Base-by-base conservation (phyloP, 345 rosid species). In the Syzygium grande region DNA sequence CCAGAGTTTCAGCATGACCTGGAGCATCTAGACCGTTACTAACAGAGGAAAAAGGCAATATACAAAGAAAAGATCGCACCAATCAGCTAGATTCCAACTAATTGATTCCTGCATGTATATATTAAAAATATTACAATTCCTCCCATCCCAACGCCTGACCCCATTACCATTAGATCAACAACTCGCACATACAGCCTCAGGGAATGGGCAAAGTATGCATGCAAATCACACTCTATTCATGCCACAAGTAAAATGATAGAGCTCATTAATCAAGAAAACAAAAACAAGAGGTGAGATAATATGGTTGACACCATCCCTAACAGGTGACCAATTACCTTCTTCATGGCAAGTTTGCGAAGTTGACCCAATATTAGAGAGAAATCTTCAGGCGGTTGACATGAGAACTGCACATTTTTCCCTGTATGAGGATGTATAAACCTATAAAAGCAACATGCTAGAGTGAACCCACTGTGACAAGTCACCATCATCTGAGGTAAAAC, bases 371-470 rank as follows among this genome's bases (percentile, higher is more conserved):
- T 89, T 87, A 88, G 89, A 34, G 93, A 88, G 91, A 96, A 95
- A 92, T 96, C 99, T 83, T 93, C 89, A 61, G 99, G 98, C 7
- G 98, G 98, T 51, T 92, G 95, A 90, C 97, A 90, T 77, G 98
- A 90, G 86, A 95, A 96, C 53, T 94, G 92, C 19, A 95, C 88
- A 46, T 91, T 89, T 61, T 96, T 88, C 25, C 93, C 90, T 0
- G 97, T 93, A 79, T 87, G 89, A 14, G 99, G 99, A 93, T 98
- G 99, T 51, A 78, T 87, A 89, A 98, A 96, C 89, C 99, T 98
- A 84, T 85, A 83, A 89, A 88, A 87, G 17, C 46, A 63, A n/a
- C 86, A 58, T 38, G 23, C n/a, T n/a, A 68, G 11, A 30, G 34
- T 84, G 46, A 87, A 41, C 22, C 43, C 16, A 59, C 7, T 51